phyloP scores from a whole-genome alignment of 352 stramenopile species.

The Thalassiosira pacifica region DNA sequence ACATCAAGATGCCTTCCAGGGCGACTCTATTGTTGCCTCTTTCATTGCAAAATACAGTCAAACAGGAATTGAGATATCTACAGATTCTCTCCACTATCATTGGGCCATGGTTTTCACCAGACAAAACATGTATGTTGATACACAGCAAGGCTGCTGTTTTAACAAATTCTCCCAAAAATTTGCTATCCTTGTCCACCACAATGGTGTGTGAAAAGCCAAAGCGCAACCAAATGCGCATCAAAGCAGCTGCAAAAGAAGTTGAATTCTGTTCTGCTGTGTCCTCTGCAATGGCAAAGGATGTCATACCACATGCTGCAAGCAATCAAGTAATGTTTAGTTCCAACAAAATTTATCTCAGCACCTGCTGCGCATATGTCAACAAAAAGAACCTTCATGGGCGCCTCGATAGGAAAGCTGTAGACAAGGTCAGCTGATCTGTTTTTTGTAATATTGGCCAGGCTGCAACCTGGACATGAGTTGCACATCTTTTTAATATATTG shows the following conservation, averaged over 20 bases:
- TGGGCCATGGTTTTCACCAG: conserved; percentile 13
- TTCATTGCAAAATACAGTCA: conserved; percentile 12
- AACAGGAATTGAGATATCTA: conserved; percentile 15
- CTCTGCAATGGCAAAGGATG: conserved; percentile 37
- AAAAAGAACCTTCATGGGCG: not conserved
- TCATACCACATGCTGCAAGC: conserved; percentile 34
- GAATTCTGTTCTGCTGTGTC: conserved; percentile 4
- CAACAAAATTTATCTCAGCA: conserved; percentile 4
- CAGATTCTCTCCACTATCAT: conserved; percentile 35
- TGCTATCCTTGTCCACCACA: conserved; percentile 12
- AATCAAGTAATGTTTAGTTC: conserved; percentile 29
- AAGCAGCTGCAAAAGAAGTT: not conserved
- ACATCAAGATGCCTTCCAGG: not conserved
- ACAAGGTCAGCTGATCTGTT: not conserved
- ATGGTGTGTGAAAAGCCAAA: conserved; percentile 30
- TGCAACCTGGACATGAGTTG: conserved; percentile 12
- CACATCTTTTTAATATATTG: conserved; percentile 7
- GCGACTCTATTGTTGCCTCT: not conserved
- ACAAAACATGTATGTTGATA: conserved; percentile 17
- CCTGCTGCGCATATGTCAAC: conserved; percentile 36
- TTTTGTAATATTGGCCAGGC: too few species aligned
- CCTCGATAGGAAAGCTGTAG: conserved; percentile 13
- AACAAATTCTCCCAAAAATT: not conserved
- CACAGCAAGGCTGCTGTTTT: not conserved
- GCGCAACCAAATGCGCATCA: conserved; percentile 1